Base-by-base conservation (phyloP, 352 stramenopile species). In the Globisporangium splendens region DNA sequence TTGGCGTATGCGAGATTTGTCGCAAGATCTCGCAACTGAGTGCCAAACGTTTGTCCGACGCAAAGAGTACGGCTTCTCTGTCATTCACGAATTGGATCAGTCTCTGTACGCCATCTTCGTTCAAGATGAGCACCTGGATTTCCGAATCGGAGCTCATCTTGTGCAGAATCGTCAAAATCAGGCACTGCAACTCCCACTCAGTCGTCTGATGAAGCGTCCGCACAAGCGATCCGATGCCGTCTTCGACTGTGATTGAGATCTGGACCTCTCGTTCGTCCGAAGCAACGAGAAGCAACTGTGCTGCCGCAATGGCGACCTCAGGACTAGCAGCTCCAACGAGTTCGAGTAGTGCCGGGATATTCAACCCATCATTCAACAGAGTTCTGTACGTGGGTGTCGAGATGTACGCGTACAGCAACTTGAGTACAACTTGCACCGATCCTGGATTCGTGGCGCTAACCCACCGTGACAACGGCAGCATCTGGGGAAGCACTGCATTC, bases 231-330 rank as follows among this genome's bases (percentile, higher is more conserved):
- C 70, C 66, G 3, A 93, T 66, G n/a, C 83, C 83, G n/a, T 93
- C 83, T 58, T 86, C 80, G 8, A 91, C 83, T 2, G 79, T 84
- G 43, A 93, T 63, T 1, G 76, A 68, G 46, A 91, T 80, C 33
- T 85, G 75, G 13, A 90, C 68, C 17, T 88, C 79, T 1, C 70
- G 75, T 33, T 91, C 65, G 3, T 57, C 59, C 2, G 76, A 62
- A 0, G 69, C 62, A 1, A 57, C 50, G 6, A 88, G 65, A n/a
- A 90, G 47, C 43, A 90, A 33, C 11, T 79, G 60, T 0, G 77
- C 70, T 0, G 80, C 70, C 1, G 70, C 67, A 14, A 75, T 65
- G 1, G 78, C 72, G 4, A 90, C 70, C 5, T 74, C 70, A 12
- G 74, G 62, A 21, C 48, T 75, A 3, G 54, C 13, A 14, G 67